A percentile compares a stretch with the other conserved stretches of the same genome.
Conservation (phyloP, 129 eudicot species). For the Centaurea solstitialis region DNA sequence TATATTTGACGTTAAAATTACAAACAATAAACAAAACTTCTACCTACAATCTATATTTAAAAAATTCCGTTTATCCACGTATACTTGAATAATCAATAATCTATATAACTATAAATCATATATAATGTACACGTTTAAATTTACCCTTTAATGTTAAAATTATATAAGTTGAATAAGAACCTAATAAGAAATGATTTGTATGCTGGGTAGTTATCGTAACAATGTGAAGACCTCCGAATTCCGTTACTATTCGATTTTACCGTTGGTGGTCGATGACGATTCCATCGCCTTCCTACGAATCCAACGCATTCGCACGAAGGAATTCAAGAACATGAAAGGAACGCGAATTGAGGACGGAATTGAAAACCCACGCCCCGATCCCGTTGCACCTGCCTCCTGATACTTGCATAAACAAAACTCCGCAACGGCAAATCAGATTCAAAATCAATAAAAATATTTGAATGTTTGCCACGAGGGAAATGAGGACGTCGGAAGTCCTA, state of each 20-base stretch:
- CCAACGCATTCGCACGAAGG: slow-evolving; percentile 31
- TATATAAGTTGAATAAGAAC: background rate
- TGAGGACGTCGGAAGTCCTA: slow-evolving; percentile 39
- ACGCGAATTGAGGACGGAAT: slow-evolving; percentile 42
- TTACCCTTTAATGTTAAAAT: background rate
- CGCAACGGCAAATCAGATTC: slow-evolving; percentile 47
- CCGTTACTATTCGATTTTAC: slow-evolving; percentile 16
- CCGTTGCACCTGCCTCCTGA: slow-evolving; percentile 72
- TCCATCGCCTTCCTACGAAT: slow-evolving; percentile 28
- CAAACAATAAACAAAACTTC: slow-evolving; percentile 4
- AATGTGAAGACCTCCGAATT: background rate
- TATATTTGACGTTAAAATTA: slow-evolving; percentile 16
- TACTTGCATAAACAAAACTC: slow-evolving; percentile 53
- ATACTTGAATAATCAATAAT: background rate
- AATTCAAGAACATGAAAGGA: slow-evolving; percentile 47
- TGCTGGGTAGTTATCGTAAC: background rate
- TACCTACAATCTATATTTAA: slow-evolving; percentile 20
- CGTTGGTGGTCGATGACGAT: slow-evolving; percentile 10
- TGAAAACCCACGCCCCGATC: slow-evolving; percentile 69
- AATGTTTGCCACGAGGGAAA: slow-evolving; percentile 51
- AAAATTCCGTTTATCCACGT: background rate
- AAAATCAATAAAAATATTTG: slow-evolving; percentile 41
- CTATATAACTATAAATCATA: slow-evolving; percentile 24
- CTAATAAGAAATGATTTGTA: background rate
- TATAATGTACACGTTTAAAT: background rate